Evolutionary conservation across 2,329 filamentous ascomycete species (phyloP), one percentile per base, ranked within the genome.

Genomic region (Monosporascus sp.): DNA sequence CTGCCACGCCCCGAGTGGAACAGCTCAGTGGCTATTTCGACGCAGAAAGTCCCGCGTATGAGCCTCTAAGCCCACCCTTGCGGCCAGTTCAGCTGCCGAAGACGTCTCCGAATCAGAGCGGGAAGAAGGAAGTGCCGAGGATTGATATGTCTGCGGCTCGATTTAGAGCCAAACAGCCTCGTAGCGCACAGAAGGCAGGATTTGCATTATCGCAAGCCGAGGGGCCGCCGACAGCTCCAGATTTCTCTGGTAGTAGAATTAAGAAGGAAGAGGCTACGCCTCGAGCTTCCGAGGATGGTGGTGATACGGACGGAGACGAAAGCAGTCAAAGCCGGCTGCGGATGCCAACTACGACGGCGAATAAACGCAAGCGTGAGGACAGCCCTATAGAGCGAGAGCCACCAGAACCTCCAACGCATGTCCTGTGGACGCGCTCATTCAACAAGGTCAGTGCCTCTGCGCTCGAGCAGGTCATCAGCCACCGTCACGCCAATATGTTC

Each of bases 401-500:
- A 66, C 78, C 68, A 63, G 76, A 52, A 56, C 83, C 85, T 27
- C 81, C 83, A 22, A 82, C 82, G 8, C 81, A 89, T 53, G 87
- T 92, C 5, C 75, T 89, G 41, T 89, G 88, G 76, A 90, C 88
- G 15, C 84, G 88, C 47, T 86, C 87, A 47, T 87, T 93, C 63
- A 82, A 86, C 37, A 84, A 87, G 59, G 88, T 90, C 15, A 87
- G 85, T 35, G 81, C 81, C 4, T 85, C 86, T 5, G 84, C 89
- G 14, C 77, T 92, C 58, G 88, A 91, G 64, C 85, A 90, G 61
- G 88, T 92, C 54, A 82, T 84, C 24, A 87, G 84, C 50, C 88
- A 92, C 66, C 86, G 88, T 37, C 83, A 88, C 60, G 89, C 88
- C 46, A 90, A 89, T 59, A 89, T 90, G 70, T 93, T 93, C 65